These are phyloP conservation scores for Suhomyces bolitotheri DNA, from an alignment of 1,139 yeast genomes.

Conservation along the genomic window DNA sequence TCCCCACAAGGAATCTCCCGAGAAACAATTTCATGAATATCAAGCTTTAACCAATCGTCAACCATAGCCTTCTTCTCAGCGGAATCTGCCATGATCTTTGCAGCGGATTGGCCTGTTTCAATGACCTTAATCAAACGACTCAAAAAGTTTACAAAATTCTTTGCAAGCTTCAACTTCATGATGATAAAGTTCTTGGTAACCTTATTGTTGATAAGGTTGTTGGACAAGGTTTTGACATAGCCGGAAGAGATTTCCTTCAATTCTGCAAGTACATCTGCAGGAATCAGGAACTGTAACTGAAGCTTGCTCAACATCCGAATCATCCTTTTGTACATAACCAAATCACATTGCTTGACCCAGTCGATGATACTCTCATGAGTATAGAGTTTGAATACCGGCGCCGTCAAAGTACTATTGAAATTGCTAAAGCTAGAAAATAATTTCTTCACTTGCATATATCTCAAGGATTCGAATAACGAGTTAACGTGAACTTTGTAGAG, in stretches of 20 bases:
- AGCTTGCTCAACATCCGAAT: slow-evolving; percentile 66
- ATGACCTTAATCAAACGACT: slow-evolving; percentile 59
- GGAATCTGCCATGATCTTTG: slow-evolving; percentile 48
- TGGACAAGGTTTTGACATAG: slow-evolving; percentile 42
- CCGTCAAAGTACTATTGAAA: slow-evolving; percentile 61
- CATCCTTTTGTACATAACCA: slow-evolving; percentile 59
- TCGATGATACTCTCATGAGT: slow-evolving; percentile 48
- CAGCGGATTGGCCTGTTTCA: slow-evolving; percentile 59
- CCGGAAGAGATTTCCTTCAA: slow-evolving; percentile 47
- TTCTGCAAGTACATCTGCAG: slow-evolving; percentile 53
- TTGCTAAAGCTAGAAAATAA: slow-evolving; percentile 54
- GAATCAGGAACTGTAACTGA: slow-evolving; percentile 58
- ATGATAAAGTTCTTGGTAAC: slow-evolving; percentile 53
- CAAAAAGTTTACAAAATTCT: slow-evolving; percentile 56
- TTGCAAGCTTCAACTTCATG: slow-evolving; percentile 57
- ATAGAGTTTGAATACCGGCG: slow-evolving; percentile 64
- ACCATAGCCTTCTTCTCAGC: slow-evolving; percentile 54
- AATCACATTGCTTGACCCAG: slow-evolving; percentile 72
- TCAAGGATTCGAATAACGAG: slow-evolving; percentile 60
- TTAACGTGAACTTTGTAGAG: slow-evolving; percentile 65
- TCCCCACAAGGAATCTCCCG: slow-evolving; percentile 58
- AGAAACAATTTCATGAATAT: slow-evolving; percentile 49
- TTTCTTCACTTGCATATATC: slow-evolving; percentile 67
- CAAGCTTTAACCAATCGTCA: slow-evolving; percentile 59
- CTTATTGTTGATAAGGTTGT: slow-evolving; percentile 34